Percentiles rank a stretch among this genome's conserved stretches.
Conservation (phyloP, 2,329 filamentous ascomycete species). For the Fusarium concolor region DNA sequence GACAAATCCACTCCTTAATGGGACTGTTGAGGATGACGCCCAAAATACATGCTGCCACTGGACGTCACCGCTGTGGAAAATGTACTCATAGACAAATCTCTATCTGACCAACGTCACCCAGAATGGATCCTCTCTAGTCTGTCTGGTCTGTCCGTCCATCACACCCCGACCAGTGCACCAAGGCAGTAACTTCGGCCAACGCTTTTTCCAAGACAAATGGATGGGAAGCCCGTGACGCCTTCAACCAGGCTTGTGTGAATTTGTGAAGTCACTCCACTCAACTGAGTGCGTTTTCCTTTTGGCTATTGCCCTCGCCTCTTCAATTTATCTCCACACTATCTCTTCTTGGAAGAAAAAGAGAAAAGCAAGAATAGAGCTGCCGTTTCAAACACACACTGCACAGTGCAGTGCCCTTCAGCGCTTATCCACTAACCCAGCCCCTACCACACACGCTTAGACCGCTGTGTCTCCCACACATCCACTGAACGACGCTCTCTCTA, state of each 20-base stretch:
- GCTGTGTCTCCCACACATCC: conserved; percentile 12
- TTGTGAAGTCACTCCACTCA: conserved; percentile 36
- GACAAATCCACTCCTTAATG: conserved; percentile 33
- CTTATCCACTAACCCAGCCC: conserved; percentile 17
- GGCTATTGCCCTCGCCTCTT: conserved; percentile 17
- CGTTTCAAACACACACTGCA: no score
- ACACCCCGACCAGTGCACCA: conserved; percentile 15
- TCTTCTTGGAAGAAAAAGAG: background rate
- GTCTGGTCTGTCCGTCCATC: background rate
- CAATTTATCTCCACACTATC: conserved; percentile 22
- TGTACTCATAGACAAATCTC: conserved; percentile 19
- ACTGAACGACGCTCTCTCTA: conserved; percentile 1
- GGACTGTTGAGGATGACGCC: conserved; percentile 33
- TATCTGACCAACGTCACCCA: conserved; percentile 38
- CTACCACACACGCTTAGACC: conserved; percentile 16
- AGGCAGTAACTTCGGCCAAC: conserved; percentile 35
- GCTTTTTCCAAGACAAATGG: conserved; percentile 33
- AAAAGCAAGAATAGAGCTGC: conserved; percentile 19
- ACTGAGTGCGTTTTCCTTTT: background rate
- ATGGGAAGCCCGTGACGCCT: conserved; percentile 38
- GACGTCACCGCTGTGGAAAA: conserved; percentile 23
- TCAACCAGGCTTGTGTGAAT: conserved; percentile 29
- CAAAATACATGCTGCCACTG: conserved; percentile 22
- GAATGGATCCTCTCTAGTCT: conserved; percentile 30
- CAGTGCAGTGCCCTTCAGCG: background rate